Conservation (phyloP, 1,284 basidiomycete species). For the Cerioporus squamosus region DNA sequence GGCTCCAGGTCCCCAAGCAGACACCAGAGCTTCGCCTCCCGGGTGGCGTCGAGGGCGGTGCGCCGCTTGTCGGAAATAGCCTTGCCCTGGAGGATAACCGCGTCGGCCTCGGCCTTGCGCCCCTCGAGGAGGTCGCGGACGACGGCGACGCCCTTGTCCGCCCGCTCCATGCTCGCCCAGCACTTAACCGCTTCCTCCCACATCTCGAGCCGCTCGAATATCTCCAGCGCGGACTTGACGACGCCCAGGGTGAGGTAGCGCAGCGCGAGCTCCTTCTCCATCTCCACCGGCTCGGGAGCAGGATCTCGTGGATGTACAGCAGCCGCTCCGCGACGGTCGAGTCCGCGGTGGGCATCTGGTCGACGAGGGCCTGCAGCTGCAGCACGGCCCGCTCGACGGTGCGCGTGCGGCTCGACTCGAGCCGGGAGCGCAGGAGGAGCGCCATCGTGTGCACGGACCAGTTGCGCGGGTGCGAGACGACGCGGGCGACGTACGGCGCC, state of each 20-base stretch:
- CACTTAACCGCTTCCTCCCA: slow-evolving; percentile 95
- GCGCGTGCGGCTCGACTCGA: slow-evolving; percentile 85
- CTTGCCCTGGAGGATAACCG: slow-evolving; percentile 68
- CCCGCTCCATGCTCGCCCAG: slow-evolving; percentile 79
- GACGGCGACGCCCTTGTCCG: slow-evolving; percentile 76
- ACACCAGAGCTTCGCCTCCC: slow-evolving; percentile 96
- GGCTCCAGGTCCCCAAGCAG: slow-evolving; percentile 93
- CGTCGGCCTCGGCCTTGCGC: slow-evolving; percentile 79
- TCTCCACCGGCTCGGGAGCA: slow-evolving; percentile 86
- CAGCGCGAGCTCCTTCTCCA: slow-evolving; percentile 86
- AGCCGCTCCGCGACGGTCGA: slow-evolving; percentile 73
- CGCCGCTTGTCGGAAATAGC: slow-evolving; percentile 46
- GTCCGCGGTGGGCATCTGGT: slow-evolving; percentile 92
- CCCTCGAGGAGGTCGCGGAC: slow-evolving; percentile 87
- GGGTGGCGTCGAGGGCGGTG: slow-evolving; percentile 60
- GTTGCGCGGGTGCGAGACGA: slow-evolving; percentile 85
- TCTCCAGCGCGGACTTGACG: slow-evolving; percentile 85
- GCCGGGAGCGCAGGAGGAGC: slow-evolving; percentile 85
- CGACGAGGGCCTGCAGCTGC: slow-evolving; percentile 91
- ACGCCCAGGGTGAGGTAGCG: slow-evolving; percentile 86
- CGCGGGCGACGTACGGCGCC: slow-evolving; percentile 86
- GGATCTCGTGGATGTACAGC: slow-evolving; percentile 78
- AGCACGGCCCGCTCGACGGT: slow-evolving; percentile 90
- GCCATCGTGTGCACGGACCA: slow-evolving; percentile 97
- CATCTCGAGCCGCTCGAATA: slow-evolving; percentile 93